These are phyloP conservation scores for Zarea fungicola DNA, from an alignment of 2,329 filamentous ascomycete genomes.

Conservation along the genomic window DNA sequence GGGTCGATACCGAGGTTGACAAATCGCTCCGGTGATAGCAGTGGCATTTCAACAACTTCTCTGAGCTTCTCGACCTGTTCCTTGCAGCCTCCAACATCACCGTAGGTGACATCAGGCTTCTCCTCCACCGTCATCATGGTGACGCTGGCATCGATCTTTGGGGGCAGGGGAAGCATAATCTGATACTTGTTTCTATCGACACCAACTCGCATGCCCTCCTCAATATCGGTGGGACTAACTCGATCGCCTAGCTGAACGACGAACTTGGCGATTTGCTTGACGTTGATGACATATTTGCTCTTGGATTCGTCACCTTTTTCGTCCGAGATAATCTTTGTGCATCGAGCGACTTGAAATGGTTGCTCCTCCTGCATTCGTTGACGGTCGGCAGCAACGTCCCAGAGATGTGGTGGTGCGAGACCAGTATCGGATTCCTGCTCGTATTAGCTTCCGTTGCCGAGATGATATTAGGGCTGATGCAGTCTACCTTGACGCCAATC, in stretches of 20 bases:
- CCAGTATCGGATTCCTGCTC: slow-evolving; percentile 94
- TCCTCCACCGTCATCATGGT: slow-evolving; percentile 99
- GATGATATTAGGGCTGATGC: background rate
- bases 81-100: slow-evolving; percentile 97
- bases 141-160: slow-evolving; percentile 97
- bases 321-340: slow-evolving; percentile 98
- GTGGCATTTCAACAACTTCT: slow-evolving; percentile 97
- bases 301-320: slow-evolving; percentile 90
- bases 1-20: slow-evolving; percentile 99
- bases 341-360: slow-evolving; percentile 91
- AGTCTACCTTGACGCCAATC: slow-evolving; percentile 73
- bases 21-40: slow-evolving; percentile 93
- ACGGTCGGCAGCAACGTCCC: slow-evolving; percentile 95
- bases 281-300: slow-evolving; percentile 99
- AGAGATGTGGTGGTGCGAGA: slow-evolving; percentile 94
- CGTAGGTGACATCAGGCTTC: slow-evolving; percentile 98
- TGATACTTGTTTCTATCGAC: slow-evolving; percentile 99
- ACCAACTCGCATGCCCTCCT: slow-evolving; percentile 97
- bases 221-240: slow-evolving; percentile 96
- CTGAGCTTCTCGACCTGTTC: slow-evolving; percentile 99
- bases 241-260: slow-evolving; percentile 96
- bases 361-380: slow-evolving; percentile 99
- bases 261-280: slow-evolving; percentile 99
- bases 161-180: slow-evolving; percentile 90
- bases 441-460: slow-evolving; percentile 19